Evolutionary conservation across 306 rosid species (phyloP).

Genomic region (Cicer judaicum): DNA sequence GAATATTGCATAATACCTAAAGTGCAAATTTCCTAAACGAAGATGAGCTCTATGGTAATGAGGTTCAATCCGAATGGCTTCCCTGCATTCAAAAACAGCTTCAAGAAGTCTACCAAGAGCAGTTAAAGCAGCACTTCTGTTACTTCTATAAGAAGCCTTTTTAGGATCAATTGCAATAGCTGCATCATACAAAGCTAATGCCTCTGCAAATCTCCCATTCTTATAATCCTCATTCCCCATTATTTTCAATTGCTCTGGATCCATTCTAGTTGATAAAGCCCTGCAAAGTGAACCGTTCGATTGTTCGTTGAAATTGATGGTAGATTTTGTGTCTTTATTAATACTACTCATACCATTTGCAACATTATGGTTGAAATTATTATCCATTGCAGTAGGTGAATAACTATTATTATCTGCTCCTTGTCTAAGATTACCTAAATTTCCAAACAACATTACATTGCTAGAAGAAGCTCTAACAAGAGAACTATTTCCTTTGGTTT

Average conservation of each 20-base stretch:
- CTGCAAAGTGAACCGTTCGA: slow-evolving; percentile 62
- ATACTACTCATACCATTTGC: slow-evolving; percentile 12
- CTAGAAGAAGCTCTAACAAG: slow-evolving; percentile 85
- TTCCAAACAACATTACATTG: slow-evolving; percentile 76
- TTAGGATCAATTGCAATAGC: slow-evolving; percentile 80
- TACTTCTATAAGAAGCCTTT: slow-evolving; percentile 88
- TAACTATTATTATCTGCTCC: slow-evolving; percentile 33
- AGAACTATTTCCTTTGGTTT: slow-evolving; percentile 52
- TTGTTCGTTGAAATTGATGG: slow-evolving; percentile 36
- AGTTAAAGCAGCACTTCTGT: slow-evolving; percentile 82
- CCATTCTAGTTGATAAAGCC: slow-evolving; percentile 85
- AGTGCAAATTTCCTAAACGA: slow-evolving; percentile 77
- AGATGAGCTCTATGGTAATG: slow-evolving; percentile 87
- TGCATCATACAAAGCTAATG: slow-evolving; percentile 84
- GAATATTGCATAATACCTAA: slow-evolving; percentile 54
- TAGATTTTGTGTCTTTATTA: slow-evolving; percentile 29
- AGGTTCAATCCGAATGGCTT: slow-evolving; percentile 84
- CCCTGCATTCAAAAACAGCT: slow-evolving; percentile 89
- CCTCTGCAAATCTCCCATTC: slow-evolving; percentile 83
- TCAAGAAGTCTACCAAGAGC: slow-evolving; percentile 85
- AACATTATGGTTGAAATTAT: slow-evolving; percentile 28
- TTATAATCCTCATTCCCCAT: slow-evolving; percentile 96
- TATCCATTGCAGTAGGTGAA: slow-evolving; percentile 44
- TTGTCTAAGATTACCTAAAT: slow-evolving; percentile 82
- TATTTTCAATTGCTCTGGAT: slow-evolving; percentile 81